Percentiles rank a stretch among this genome's conserved stretches.
phyloP scores from a whole-genome alignment of 495 filamentous ascomycete species.

The Xylaria flabelliformis region DNA sequence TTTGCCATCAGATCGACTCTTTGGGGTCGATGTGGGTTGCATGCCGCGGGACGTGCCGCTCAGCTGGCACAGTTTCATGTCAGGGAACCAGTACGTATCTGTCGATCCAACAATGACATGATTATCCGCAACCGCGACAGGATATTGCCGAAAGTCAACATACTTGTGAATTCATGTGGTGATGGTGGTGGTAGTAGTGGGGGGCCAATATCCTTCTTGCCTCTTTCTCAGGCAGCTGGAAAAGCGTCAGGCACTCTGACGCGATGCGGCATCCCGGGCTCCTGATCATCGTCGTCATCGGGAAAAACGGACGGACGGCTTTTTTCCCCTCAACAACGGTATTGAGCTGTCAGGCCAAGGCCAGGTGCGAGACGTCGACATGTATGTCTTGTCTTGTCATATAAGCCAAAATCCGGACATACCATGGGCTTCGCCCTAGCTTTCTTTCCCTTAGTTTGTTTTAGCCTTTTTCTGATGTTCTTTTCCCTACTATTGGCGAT shows the following conservation, averaged over 20 bases:
- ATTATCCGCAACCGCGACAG: slow-evolving; percentile 17
- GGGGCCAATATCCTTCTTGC: background rate
- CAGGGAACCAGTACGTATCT: slow-evolving; percentile 8
- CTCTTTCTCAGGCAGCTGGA: slow-evolving; percentile 6
- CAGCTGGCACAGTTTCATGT: slow-evolving; percentile 24
- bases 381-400: background rate
- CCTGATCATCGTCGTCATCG: slow-evolving; percentile 21
- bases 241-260: background rate
- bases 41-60: slow-evolving; percentile 11
- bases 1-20: slow-evolving; percentile 2
- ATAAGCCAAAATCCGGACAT: background rate
- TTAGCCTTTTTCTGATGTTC: background rate
- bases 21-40: background rate
- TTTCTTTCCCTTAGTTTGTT: background rate
- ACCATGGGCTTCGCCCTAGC: background rate
- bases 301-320: background rate
- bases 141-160: slow-evolving; percentile 8
- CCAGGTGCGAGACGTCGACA: slow-evolving; percentile 1
- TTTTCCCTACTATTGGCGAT: background rate
- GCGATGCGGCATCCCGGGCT: slow-evolving; percentile 21
- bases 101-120: slow-evolving; percentile 23
- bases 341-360: background rate
- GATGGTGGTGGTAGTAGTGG: background rate
- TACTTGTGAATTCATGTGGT: background rate
- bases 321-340: background rate